Evolutionary conservation across 345 rosid genomes (phyloP).

Genomic region (Arabidopsis suecica): DNA sequence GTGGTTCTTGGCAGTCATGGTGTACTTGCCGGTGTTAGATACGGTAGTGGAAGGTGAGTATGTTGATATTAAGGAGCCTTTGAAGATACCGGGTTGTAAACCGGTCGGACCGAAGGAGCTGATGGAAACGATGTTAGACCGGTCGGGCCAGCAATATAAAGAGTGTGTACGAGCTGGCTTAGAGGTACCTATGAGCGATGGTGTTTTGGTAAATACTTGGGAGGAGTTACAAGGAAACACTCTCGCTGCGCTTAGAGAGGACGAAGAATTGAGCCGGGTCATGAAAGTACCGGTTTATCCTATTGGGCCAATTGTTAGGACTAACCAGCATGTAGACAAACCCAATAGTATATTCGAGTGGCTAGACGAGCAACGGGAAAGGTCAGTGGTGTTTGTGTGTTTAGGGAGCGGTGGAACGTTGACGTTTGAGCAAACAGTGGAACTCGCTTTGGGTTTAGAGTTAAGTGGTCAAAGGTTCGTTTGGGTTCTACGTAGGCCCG

Average conservation of each 20-base stretch:
- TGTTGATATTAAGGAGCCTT: conserved; percentile 43
- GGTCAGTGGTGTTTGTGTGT: conserved; percentile 66
- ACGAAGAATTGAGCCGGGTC: conserved; percentile 23
- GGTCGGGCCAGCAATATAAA: conserved; percentile 33
- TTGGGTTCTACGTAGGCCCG: conserved; percentile 49
- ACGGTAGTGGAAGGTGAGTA: conserved; percentile 51
- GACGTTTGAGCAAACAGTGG: conserved; percentile 53
- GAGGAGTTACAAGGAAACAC: conserved; percentile 55
- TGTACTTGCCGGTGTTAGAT: conserved; percentile 48
- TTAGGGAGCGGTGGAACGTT: conserved; percentile 78
- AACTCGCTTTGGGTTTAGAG: conserved; percentile 74
- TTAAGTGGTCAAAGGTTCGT: conserved; percentile 53
- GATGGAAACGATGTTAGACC: conserved; percentile 49
- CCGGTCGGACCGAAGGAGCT: conserved; percentile 54
- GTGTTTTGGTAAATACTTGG: conserved; percentile 68
- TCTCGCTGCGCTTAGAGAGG: conserved; percentile 49
- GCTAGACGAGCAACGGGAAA: conserved; percentile 54
- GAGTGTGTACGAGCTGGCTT: conserved; percentile 32
- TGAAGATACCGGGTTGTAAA: conserved; percentile 63
- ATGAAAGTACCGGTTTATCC: conserved; percentile 51
- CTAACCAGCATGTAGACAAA: background rate
- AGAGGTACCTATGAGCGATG: conserved; percentile 50
- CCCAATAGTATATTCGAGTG: conserved; percentile 42
- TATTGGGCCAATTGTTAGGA: conserved; percentile 55
- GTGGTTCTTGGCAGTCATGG: conserved; percentile 55